Conservation (phyloP, 345 rosid genomes). For the Salix exigua region DNA sequence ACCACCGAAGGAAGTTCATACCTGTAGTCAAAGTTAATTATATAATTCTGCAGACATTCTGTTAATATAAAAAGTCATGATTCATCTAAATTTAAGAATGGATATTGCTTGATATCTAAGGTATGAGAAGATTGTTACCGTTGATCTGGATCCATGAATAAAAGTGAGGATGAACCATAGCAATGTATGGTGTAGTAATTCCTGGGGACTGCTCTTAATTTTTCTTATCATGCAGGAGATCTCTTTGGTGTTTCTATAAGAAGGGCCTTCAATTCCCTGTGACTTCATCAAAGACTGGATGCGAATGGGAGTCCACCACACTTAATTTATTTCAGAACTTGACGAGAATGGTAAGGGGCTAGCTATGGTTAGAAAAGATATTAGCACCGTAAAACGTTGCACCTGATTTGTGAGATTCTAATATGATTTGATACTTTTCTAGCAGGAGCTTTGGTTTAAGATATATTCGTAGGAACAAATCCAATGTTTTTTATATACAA, state of each 20-base stretch:
- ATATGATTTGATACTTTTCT: too few relatives aligned
- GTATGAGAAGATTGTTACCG: slow-evolving; percentile 1
- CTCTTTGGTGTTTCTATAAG: slow-evolving; percentile 15
- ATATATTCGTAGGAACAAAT: too few relatives aligned
- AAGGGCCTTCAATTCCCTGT: slow-evolving; percentile 15
- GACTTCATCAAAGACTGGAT: slow-evolving; percentile 4
- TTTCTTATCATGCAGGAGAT: neutral
- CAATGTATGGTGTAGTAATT: neutral
- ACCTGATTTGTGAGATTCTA: too few relatives aligned
- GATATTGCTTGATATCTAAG: neutral
- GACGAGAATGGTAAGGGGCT: neutral
- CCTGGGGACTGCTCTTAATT: neutral
- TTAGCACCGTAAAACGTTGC: too few relatives aligned
- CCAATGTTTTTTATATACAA: too few relatives aligned
- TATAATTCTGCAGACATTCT: neutral
- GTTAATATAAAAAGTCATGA: neutral
- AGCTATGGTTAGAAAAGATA: too few relatives aligned
- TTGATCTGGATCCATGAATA: slow-evolving; percentile 10
- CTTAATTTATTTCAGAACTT: neutral
- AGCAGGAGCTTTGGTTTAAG: too few relatives aligned
- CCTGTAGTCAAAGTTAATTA: slow-evolving; percentile 13
- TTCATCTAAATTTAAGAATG: neutral
- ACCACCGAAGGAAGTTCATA: slow-evolving; percentile 34
- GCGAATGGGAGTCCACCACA: slow-evolving; percentile 7
- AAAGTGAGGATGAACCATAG: slow-evolving; percentile 9